Conservation (phyloP, 495 filamentous ascomycete genomes). For the Amphirosellinia nigrospora region DNA sequence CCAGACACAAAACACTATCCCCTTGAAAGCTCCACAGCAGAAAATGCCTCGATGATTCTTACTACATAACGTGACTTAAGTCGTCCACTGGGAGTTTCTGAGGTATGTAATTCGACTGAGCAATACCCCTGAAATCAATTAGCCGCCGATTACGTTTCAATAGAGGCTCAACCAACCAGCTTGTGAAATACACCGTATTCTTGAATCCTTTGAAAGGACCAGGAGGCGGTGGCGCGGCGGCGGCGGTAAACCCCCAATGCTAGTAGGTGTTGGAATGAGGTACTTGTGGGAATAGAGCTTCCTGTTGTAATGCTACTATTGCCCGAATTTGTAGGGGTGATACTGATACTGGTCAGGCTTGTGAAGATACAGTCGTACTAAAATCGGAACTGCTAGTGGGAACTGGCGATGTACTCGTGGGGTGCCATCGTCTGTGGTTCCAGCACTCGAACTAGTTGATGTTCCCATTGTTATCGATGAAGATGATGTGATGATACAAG, state of each 20-base stretch:
- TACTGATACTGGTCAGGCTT: conserved; percentile 5
- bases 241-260: conserved; percentile 21
- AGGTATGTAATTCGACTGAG: conserved; percentile 75
- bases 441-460: conserved; percentile 19
- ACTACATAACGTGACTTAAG: conserved; percentile 86
- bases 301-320: conserved; percentile 15
- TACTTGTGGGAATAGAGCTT: conserved; percentile 20
- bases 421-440: background rate
- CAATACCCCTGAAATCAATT: conserved; percentile 66
- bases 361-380: conserved; percentile 11
- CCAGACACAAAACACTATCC: no score
- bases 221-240: conserved; percentile 27
- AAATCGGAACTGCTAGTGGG: conserved; percentile 15
- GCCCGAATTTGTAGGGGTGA: conserved; percentile 5
- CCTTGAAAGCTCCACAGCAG: no score
- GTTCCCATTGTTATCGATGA: conserved; percentile 11
- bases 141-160: background rate
- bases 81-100: conserved; percentile 78
- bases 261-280: conserved; percentile 27
- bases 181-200: conserved; percentile 56
- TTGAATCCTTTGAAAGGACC: conserved; percentile 37
- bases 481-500: conserved; percentile 27
- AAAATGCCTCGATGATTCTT: no score
- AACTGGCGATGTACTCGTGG: conserved; percentile 13
- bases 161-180: conserved; percentile 44